Evolutionary conservation across 176 grass and related monocot species (phyloP), one percentile per base, ranked within the genome.

Genomic region (Oropetium thomaeum): DNA sequence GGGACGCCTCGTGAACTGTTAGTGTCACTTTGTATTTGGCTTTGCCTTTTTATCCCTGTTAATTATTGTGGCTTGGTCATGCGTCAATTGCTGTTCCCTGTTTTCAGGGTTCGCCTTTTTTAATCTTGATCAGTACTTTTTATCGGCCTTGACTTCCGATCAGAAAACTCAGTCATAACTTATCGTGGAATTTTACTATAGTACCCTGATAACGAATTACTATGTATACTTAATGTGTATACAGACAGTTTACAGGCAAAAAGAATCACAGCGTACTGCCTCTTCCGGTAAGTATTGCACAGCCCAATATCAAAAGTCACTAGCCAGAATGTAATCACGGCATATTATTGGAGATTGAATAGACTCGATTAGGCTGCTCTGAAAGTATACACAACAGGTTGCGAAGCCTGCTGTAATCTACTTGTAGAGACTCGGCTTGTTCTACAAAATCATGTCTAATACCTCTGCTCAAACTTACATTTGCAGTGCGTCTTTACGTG

Each of bases 401-500:
- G 8, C n/a, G 2, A n/a, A 25, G 52, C 26, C 53, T 5, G n/a
- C 51, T 23, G 7, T 23, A 23, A 53, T 7, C 44, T 5, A 39
- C 22, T 20, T 49, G 52, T 16, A 60, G 30, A 30, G 40, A 5
- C 26, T 29, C 68, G 42, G 20, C n/a, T 35, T 31, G 80, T 45
- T 60, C 28, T 58, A 55, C 51, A 15, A 19, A 35, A 55, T 79
- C 54, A 75, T 62, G 7, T 53, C 86, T 69, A 79, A 58, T 44
- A 57, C 43, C 35, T 67, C 49, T 51, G 57, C 72, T 81, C 22
- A 81, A 38, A 74, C 23, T 62, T 75, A 84, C 45, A 49, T 57
- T 63, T 75, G 17, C 12, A 0, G 23, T 62, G n/a, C 63, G 83
- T 83, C 80, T 83, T 73, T 61, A 83, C 27, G 34, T 27, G 27